Percentiles rank a stretch among this genome's conserved stretches.
phyloP scores from a whole-genome alignment of 805 yeast genomes.

The Candida succiphila region DNA sequence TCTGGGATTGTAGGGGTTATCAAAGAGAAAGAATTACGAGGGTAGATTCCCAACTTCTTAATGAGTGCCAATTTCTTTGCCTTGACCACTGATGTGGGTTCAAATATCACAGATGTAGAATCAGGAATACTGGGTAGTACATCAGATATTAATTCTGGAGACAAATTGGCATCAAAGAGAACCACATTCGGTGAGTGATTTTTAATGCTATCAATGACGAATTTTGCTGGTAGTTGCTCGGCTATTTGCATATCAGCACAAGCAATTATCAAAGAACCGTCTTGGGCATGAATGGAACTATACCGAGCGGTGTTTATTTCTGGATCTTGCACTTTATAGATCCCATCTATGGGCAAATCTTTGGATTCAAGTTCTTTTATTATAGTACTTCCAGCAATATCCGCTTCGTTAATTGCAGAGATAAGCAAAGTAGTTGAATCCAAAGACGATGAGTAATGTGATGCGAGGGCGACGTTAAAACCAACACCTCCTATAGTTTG shows the following conservation, averaged over 20 bases:
- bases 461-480: conserved; percentile 64
- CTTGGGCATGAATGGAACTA: conserved; percentile 49
- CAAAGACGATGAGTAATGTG: conserved; percentile 24
- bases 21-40: conserved; percentile 33
- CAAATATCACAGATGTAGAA: conserved; percentile 54
- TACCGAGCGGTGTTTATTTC: conserved; percentile 56
- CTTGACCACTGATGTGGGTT: conserved; percentile 71
- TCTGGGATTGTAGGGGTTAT: conserved; percentile 67
- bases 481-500: conserved; percentile 80
- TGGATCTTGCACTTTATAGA: conserved; percentile 15
- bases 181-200: conserved; percentile 36
- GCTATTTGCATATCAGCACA: conserved; percentile 79
- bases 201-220: conserved; percentile 31
- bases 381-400: conserved; percentile 38
- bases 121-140: conserved; percentile 25
- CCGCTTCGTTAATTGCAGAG: conserved; percentile 49
- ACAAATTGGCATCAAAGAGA: conserved; percentile 62
- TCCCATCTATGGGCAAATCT: conserved; percentile 27
- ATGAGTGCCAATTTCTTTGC: conserved; percentile 34
- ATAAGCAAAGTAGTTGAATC: conserved; percentile 31
- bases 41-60: conserved; percentile 32
- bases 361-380: conserved; percentile 13
- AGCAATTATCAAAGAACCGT: conserved; percentile 63
- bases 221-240: conserved; percentile 35
- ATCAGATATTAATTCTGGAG: conserved; percentile 27